Conservation (phyloP, 2,329 filamentous ascomycete genomes). For the Leptoxyphium fumago region DNA sequence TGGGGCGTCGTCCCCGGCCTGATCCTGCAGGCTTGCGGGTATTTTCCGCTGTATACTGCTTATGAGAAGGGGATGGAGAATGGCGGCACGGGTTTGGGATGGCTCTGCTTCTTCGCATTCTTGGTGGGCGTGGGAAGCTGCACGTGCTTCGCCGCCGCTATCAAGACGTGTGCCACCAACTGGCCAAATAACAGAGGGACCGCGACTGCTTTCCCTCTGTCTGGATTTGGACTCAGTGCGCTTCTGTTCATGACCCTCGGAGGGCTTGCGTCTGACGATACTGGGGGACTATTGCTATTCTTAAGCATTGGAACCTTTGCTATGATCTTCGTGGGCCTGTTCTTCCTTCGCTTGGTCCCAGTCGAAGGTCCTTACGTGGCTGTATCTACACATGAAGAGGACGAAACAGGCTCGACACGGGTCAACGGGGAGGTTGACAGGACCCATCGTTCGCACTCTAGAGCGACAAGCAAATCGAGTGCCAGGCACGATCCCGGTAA, state of each 20-base stretch:
- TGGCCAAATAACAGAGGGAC: constrained; percentile 85
- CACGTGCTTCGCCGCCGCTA: constrained; percentile 72
- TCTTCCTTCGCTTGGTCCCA: constrained; percentile 68
- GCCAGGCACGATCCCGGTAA: constrained; percentile 8
- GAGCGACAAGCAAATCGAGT: constrained; percentile 22
- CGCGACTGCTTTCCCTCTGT: constrained; percentile 82
- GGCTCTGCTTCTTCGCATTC: constrained; percentile 70
- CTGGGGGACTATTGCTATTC: constrained; percentile 64
- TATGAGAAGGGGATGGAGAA: constrained; percentile 47
- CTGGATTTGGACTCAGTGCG: constrained; percentile 85
- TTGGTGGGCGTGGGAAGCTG: constrained; percentile 80
- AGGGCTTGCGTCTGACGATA: constrained; percentile 64
- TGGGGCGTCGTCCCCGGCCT: constrained; percentile 64
- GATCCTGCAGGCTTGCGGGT: constrained; percentile 59
- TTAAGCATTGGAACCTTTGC: constrained; percentile 65
- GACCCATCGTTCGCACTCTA: constrained; percentile 31
- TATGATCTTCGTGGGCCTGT: constrained; percentile 62
- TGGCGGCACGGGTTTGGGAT: constrained; percentile 38
- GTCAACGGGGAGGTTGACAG: constrained; percentile 28
- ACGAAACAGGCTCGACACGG: constrained; percentile 28
- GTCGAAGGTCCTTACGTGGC: constrained; percentile 37
- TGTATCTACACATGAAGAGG: constrained; percentile 30
- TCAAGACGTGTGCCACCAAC: constrained; percentile 77
- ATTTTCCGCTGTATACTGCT: constrained; percentile 71
- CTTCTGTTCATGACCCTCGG: constrained; percentile 87